Base-by-base conservation (phyloP, 495 filamentous ascomycete species). In the Podospora comata region DNA sequence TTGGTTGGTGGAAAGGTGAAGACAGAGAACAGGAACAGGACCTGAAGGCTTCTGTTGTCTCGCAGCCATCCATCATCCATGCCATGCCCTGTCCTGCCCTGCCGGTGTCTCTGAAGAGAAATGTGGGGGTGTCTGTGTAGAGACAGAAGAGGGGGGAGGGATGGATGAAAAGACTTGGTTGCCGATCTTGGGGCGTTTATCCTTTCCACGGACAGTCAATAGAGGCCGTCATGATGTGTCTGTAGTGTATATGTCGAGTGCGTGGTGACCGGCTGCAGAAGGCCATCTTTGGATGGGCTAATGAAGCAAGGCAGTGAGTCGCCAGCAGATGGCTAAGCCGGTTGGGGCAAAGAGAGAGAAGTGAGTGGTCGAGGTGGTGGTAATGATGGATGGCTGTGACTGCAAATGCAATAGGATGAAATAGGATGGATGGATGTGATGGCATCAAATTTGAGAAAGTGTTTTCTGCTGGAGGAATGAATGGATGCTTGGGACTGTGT, bases 211-310 rank as follows among this genome's bases (percentile, higher is more conserved):
- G 39, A 48, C 19, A 28, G 23, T 16, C 18, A 62, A 30, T 48
- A 18, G 39, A 48, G 39, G 15, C 39, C 39, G 55, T 58, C 55
- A 20, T 58, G 55, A 26, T 56, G 0, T 23, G 23, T 23, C 23
- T 23, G 5, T 57, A 5, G 30, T 26, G 56, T 65, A 39, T 19
- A n/a, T 15, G 65, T 58, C 55, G 55, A 58, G 7, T 32, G 11
- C 23, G 19, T 58, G 55, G 65, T 70, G 68, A 66, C 15, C 1
- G 55, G 23, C 20, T 68, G 69, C 69, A 66, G 62, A 68, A 53
- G 67, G 67, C 67, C 60, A 62, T 62, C 19, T 67, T 59, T 60
- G 60, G 7, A 44, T 32, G 63, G 63, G 53, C 60, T 39, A n/a
- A 53, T 18, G 28, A 34, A 32, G 18, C 27, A 62, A 62, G 27